Evolutionary conservation across 768 basidiomycete genomes (phyloP).

Genomic region (Phaeolepiota aurea): DNA sequence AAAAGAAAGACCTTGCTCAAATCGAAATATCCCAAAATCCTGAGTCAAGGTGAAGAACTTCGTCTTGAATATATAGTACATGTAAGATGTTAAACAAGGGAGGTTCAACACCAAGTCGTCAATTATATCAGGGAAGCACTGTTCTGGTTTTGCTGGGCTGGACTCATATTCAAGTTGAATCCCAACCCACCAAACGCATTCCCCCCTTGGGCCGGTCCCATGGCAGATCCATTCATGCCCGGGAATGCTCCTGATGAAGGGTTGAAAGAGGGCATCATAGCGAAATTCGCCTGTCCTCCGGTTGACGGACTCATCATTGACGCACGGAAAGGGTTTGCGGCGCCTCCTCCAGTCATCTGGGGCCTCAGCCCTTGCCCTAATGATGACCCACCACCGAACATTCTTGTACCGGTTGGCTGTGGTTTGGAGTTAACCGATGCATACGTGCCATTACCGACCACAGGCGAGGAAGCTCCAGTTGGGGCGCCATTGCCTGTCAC

Average conservation of each 20-base stretch:
- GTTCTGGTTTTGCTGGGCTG: slow-evolving; percentile 32
- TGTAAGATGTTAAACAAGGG: no score
- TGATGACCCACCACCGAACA: slow-evolving; percentile 25
- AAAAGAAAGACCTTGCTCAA: slow-evolving; percentile 7
- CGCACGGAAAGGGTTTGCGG: slow-evolving; percentile 59
- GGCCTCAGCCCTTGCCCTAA: slow-evolving; percentile 49
- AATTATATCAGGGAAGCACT: slow-evolving; percentile 41
- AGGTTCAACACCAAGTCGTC: neutral
- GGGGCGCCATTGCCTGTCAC: slow-evolving; percentile 14
- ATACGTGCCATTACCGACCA: slow-evolving; percentile 2
- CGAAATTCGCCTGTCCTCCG: neutral
- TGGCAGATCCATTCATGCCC: neutral
- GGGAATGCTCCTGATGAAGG: slow-evolving; percentile 7
- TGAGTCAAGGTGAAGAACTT: slow-evolving; percentile 5
- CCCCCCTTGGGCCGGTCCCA: neutral
- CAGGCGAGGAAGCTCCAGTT: slow-evolving; percentile 7
- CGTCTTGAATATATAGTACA: no score
- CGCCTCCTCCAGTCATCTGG: slow-evolving; percentile 55
- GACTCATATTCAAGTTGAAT: slow-evolving; percentile 3
- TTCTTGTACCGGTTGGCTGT: slow-evolving; percentile 37
- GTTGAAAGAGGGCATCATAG: slow-evolving; percentile 4
- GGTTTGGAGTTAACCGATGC: slow-evolving; percentile 18
- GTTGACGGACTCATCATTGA: slow-evolving; percentile 31
- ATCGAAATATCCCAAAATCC: slow-evolving; percentile 12
- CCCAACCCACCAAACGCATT: slow-evolving; percentile 1